phyloP scores from a whole-genome alignment of 73 alveolate species.

The Tetrahymena malaccensis region DNA sequence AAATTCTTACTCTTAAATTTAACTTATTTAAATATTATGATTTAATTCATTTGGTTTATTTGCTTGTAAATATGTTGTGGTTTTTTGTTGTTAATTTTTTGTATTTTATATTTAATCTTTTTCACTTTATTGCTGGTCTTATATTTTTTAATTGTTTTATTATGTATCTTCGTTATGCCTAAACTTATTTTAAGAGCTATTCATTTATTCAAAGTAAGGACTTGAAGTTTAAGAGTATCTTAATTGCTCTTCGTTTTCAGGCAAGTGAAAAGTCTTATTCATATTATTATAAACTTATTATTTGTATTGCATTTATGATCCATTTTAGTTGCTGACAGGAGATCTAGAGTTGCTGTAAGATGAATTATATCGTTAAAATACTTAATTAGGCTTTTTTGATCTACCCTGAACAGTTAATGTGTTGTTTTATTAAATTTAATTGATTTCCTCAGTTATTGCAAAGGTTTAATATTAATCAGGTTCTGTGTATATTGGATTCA shows the following conservation, averaged over 20 bases:
- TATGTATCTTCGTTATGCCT: background rate
- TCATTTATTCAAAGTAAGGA: background rate
- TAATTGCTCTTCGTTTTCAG: background rate
- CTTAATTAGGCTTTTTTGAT: background rate
- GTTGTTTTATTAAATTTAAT: background rate
- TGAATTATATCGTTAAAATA: background rate
- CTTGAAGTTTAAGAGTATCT: background rate
- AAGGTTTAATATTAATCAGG: background rate
- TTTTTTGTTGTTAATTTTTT: background rate
- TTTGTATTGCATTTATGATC: background rate
- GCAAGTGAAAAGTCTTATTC: background rate
- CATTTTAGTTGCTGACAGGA: background rate
- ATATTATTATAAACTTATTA: background rate
- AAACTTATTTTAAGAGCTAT: background rate
- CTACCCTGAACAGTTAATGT: background rate
- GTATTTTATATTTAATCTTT: background rate
- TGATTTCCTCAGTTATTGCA: background rate
- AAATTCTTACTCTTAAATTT: background rate
- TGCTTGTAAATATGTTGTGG: too few species aligned
- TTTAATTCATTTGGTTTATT: too few species aligned
- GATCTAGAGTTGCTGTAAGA: background rate
- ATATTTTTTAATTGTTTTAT: background rate
- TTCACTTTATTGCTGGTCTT: background rate
- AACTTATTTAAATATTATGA: too few species aligned
- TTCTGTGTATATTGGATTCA: background rate